These are phyloP conservation scores for Wickerhamiella galacta DNA, from an alignment of 805 yeast species.

Conservation along the genomic window DNA sequence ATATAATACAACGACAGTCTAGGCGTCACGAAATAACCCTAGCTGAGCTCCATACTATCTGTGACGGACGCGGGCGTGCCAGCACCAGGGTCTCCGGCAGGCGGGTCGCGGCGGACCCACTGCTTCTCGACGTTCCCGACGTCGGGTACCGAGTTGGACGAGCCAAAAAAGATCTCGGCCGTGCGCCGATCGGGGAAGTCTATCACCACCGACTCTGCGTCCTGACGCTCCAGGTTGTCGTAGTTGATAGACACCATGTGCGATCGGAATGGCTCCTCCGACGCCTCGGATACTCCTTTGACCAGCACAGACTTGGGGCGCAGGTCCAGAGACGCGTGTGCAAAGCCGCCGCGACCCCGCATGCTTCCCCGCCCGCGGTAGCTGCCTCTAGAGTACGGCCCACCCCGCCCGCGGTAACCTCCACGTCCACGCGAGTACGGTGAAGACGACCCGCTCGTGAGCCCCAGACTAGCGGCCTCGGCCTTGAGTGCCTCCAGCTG, in stretches of 20 bases:
- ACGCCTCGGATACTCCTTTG: conserved; percentile 17
- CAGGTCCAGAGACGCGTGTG: conserved; percentile 21
- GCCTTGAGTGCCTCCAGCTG: conserved; percentile 20
- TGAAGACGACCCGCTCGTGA: conserved; percentile 7
- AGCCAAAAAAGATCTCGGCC: conserved; percentile 24
- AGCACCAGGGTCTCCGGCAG: conserved; percentile 1
- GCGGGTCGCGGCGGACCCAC: conserved; percentile 12
- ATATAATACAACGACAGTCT: too few species aligned
- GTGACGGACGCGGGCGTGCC: too few species aligned
- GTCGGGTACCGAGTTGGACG: conserved; percentile 16
- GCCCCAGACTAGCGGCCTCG: conserved; percentile 10
- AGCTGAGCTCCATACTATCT: too few species aligned
- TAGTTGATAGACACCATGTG: conserved; percentile 15
- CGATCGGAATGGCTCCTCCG: conserved; percentile 21
- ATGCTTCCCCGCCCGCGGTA: conserved; percentile 12
- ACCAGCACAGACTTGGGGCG: conserved; percentile 25
- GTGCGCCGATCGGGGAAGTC: conserved; percentile 22
- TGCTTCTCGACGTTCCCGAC: conserved; percentile 18
- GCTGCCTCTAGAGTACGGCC: conserved; percentile 9
- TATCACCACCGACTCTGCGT: conserved; percentile 11
- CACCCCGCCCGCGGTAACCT: conserved; percentile 8
- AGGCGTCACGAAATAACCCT: too few species aligned
- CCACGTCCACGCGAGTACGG: conserved; percentile 15
- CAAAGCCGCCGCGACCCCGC: conserved; percentile 17
- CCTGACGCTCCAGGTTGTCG: conserved; percentile 10